Conservation (phyloP, 768 basidiomycete genomes). For the Boletus huronensis region DNA sequence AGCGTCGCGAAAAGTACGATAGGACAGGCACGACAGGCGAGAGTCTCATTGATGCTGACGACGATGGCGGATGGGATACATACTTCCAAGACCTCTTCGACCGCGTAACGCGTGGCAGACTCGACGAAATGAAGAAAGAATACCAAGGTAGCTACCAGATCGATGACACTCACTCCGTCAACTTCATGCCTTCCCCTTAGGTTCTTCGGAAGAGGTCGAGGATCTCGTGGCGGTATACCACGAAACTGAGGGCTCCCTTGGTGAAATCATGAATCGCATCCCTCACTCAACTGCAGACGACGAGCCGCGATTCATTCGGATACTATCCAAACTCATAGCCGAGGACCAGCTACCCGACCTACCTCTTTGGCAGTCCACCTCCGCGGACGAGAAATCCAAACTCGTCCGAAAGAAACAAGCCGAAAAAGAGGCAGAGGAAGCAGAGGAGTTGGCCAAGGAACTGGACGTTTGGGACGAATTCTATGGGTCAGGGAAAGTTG, state of each 20-base stretch:
- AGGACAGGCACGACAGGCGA: constrained; percentile 84
- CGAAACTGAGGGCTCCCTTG: constrained; percentile 70
- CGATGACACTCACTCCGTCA: background rate
- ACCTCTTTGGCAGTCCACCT: constrained; percentile 62
- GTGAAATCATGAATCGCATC: constrained; percentile 77
- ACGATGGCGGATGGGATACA: constrained; percentile 84
- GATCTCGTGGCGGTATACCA: constrained; percentile 78
- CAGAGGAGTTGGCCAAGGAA: constrained; percentile 79
- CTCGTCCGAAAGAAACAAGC: constrained; percentile 70
- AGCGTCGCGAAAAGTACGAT: constrained; percentile 75
- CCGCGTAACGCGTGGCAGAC: constrained; percentile 74
- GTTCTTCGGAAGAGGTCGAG: constrained; percentile 77
- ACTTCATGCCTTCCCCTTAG: constrained; percentile 38
- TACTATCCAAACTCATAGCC: constrained; percentile 65
- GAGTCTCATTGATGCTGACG: constrained; percentile 62
- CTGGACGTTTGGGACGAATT: constrained; percentile 95
- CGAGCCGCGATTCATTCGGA: constrained; percentile 75
- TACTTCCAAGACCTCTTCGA: constrained; percentile 93
- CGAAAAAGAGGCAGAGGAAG: constrained; percentile 78
- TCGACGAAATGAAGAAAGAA: constrained; percentile 91
- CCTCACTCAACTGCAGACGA: constrained; percentile 84
- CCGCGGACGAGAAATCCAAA: constrained; percentile 77
- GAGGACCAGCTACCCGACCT: constrained; percentile 54
- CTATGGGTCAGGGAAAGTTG: constrained; percentile 71
- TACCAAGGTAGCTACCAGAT: constrained; percentile 66